Evolutionary conservation across 345 rosid genomes (phyloP).

Genomic region (Eucalyptus pumila): DNA sequence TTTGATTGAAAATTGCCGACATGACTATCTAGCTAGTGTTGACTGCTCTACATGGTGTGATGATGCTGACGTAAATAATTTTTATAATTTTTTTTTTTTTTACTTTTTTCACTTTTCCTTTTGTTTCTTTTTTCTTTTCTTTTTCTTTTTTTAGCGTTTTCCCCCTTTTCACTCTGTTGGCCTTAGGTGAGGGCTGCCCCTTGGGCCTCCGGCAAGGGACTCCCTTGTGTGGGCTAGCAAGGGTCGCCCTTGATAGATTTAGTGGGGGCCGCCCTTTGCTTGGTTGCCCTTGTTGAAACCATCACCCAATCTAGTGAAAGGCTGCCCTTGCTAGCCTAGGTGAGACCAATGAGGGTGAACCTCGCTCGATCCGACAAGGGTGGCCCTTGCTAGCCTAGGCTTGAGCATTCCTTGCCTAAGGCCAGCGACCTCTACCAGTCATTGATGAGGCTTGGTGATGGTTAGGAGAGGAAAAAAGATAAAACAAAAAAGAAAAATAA

Average conservation of each 20-base stretch:
- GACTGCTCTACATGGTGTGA: rapidly evolving
- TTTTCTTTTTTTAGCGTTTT: rapidly evolving
- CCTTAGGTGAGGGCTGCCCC: rapidly evolving
- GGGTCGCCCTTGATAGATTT: rapidly evolving
- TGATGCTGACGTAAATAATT: rapidly evolving
- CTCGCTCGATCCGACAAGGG: rapidly evolving
- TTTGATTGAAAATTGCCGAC: rapidly evolving
- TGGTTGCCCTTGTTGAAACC: no score
- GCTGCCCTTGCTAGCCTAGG: neutral
- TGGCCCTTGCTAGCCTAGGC: neutral
- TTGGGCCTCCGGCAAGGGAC: rapidly evolving
- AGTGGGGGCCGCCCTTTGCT: no score
- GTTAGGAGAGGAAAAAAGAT: neutral
- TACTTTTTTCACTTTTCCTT: no score
- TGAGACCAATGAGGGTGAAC: no score
- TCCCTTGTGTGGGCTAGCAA: rapidly evolving
- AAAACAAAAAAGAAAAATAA: no score
- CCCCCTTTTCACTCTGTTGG: rapidly evolving
- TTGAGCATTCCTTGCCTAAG: neutral
- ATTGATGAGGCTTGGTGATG: neutral
- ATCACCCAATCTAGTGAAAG: rapidly evolving
- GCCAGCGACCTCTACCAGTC: rapidly evolving
- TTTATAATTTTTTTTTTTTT: no score
- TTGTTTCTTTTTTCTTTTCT: no score
- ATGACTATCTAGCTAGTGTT: no score